Percentiles rank a stretch among this genome's conserved stretches.
These are phyloP conservation scores for Botrytis elliptica DNA, from an alignment of 2,329 filamentous ascomycete genomes.

Conservation along the genomic window DNA sequence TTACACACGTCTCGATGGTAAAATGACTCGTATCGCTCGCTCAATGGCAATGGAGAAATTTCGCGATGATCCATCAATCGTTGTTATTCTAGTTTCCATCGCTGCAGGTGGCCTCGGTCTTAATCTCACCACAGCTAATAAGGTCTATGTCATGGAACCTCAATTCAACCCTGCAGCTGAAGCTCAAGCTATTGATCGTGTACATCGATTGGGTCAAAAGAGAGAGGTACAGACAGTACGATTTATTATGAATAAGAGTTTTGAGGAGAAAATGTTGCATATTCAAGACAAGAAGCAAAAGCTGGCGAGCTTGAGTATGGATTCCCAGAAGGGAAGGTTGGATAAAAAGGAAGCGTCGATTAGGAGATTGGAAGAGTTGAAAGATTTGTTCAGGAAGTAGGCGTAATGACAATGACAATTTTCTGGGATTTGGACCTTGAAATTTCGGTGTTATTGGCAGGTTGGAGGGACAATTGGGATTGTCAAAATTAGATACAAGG, in stretches of 20 bases:
- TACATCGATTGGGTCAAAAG: slow-evolving; percentile 87
- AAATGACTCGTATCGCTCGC: slow-evolving; percentile 75
- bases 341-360: slow-evolving; percentile 39
- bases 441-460: not conserved
- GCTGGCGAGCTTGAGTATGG: slow-evolving; percentile 84
- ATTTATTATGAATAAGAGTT: slow-evolving; percentile 86
- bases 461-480: not conserved
- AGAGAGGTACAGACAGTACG: slow-evolving; percentile 83
- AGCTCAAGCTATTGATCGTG: slow-evolving; percentile 89
- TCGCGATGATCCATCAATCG: slow-evolving; percentile 66
- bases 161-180: slow-evolving; percentile 96
- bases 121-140: slow-evolving; percentile 82
- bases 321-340: slow-evolving; percentile 45
- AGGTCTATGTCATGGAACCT: slow-evolving; percentile 96
- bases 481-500: not conserved
- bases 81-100: slow-evolving; percentile 87
- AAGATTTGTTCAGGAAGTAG: slow-evolving; percentile 51
- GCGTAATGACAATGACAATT: not conserved
- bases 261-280: slow-evolving; percentile 90
- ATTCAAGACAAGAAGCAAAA: slow-evolving; percentile 92
- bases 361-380: slow-evolving; percentile 55
- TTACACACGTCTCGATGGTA: slow-evolving; percentile 84
- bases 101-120: slow-evolving; percentile 88
- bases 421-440: not conserved
- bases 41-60: slow-evolving; percentile 75